Conservation (phyloP, 768 basidiomycete species). For the Tricholoma terreum region DNA sequence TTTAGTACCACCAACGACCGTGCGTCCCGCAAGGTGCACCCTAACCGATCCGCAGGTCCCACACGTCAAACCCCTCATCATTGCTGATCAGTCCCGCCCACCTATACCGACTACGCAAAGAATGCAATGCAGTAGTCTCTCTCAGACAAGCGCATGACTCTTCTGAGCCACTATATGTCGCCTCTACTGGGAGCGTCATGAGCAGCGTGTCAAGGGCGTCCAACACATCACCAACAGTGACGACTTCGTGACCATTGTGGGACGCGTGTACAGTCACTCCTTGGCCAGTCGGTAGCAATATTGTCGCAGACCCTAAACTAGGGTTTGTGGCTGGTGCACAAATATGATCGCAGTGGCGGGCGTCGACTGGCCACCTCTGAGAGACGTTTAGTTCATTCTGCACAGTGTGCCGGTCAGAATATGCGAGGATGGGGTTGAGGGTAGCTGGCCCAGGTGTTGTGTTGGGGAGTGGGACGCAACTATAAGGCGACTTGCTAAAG, state of each 20-base stretch:
- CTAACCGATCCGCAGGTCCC: background rate
- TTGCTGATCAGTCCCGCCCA: background rate
- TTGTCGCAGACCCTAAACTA: background rate
- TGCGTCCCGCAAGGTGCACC: background rate
- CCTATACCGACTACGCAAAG: background rate
- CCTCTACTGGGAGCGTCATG: background rate
- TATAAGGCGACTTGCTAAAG: background rate
- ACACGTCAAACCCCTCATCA: background rate
- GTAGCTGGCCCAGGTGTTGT: background rate
- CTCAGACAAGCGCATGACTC: background rate
- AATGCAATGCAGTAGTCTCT: background rate
- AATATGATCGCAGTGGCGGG: background rate
- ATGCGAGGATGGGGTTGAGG: background rate
- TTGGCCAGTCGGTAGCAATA: background rate
- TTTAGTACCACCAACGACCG: no score
- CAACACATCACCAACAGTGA: background rate
- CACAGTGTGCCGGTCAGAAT: background rate
- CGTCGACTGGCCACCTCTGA: background rate
- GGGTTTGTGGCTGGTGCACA: background rate
- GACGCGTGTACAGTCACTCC: background rate
- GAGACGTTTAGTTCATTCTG: background rate
- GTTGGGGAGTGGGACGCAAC: background rate
- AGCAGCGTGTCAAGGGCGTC: background rate
- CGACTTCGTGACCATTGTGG: background rate
- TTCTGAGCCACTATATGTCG: background rate